Evolutionary conservation across 176 grass and related monocot genomes (phyloP).

Genomic region (Pontederia paniculata): DNA sequence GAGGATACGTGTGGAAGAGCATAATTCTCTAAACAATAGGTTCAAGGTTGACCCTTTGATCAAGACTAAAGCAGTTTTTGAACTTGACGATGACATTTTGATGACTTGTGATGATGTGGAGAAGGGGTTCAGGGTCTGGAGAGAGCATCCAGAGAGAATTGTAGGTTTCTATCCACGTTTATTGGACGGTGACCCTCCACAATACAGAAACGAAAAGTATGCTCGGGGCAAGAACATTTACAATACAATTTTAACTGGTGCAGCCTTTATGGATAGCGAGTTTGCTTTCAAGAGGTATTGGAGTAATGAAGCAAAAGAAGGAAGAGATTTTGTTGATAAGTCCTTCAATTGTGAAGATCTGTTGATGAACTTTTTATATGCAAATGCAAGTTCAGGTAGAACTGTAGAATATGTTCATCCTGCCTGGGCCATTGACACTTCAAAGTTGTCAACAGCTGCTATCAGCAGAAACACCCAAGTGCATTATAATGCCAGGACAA

Average conservation of each 20-base stretch:
- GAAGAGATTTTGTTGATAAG: conserved; percentile 62
- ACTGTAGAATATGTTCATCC: conserved; percentile 91
- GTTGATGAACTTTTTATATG: conserved; percentile 87
- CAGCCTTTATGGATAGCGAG: conserved; percentile 85
- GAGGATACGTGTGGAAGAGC: conserved; percentile 67
- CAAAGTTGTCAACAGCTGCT: conserved; percentile 75
- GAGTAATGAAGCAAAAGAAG: conserved; percentile 72
- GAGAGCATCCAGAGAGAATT: conserved; percentile 75
- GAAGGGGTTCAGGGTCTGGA: conserved; percentile 93
- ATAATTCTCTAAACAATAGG: conserved; percentile 91
- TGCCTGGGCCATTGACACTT: conserved; percentile 95
- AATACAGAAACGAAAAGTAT: conserved; percentile 84
- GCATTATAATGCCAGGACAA: conserved; percentile 74
- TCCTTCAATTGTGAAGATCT: conserved; percentile 97
- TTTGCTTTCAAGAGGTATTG: conserved; percentile 80
- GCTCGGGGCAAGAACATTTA: conserved; percentile 80
- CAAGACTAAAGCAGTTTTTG: conserved; percentile 80
- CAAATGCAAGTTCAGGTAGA: conserved; percentile 48
- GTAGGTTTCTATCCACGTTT: conserved; percentile 90
- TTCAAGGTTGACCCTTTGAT: conserved; percentile 81
- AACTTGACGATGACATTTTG: conserved; percentile 97
- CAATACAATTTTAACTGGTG: conserved; percentile 89
- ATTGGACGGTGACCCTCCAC: conserved; percentile 56
- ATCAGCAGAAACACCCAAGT: conserved; percentile 78
- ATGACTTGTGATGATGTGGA: conserved; percentile 96